phyloP scores from a whole-genome alignment of 2,329 filamentous ascomycete species.

The Pseudocercospora ulei region DNA sequence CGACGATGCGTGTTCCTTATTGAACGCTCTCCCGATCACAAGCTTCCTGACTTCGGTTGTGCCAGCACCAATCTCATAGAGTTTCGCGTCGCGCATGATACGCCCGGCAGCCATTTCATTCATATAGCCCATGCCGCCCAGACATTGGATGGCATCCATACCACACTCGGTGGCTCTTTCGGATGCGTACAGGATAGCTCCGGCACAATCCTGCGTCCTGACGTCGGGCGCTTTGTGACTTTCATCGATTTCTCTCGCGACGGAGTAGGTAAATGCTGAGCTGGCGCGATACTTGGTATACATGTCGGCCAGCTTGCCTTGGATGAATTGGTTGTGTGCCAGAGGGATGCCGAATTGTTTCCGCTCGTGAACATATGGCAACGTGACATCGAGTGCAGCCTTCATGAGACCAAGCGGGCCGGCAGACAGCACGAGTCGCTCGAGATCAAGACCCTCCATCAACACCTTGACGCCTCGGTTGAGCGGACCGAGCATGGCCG shows the following conservation, averaged over 20 bases:
- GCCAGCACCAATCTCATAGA: slow-evolving; percentile 95
- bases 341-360: slow-evolving; percentile 82
- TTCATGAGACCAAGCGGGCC: slow-evolving; percentile 94
- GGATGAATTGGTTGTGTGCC: slow-evolving; percentile 83
- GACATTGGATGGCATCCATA: slow-evolving; percentile 78
- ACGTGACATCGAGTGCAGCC: slow-evolving; percentile 69
- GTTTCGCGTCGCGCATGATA: slow-evolving; percentile 63
- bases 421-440: slow-evolving; percentile 81
- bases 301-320: slow-evolving; percentile 92
- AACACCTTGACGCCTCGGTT: slow-evolving; percentile 80
- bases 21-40: slow-evolving; percentile 87
- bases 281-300: slow-evolving; percentile 84
- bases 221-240: slow-evolving; percentile 42
- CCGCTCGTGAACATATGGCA: slow-evolving; percentile 81
- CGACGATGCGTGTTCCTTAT: slow-evolving; percentile 59
- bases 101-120: slow-evolving; percentile 89
- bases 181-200: slow-evolving; percentile 84
- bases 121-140: slow-evolving; percentile 92
- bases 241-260: slow-evolving; percentile 71
- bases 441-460: slow-evolving; percentile 93
- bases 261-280: slow-evolving; percentile 76
- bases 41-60: slow-evolving; percentile 90
- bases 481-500: slow-evolving; percentile 68
- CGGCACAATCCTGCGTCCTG: slow-evolving; percentile 84
- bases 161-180: slow-evolving; percentile 81